Evolutionary conservation across 2,329 filamentous ascomycete species (phyloP), one percentile per base, ranked within the genome.

Genomic region (Xylariaceae sp.): DNA sequence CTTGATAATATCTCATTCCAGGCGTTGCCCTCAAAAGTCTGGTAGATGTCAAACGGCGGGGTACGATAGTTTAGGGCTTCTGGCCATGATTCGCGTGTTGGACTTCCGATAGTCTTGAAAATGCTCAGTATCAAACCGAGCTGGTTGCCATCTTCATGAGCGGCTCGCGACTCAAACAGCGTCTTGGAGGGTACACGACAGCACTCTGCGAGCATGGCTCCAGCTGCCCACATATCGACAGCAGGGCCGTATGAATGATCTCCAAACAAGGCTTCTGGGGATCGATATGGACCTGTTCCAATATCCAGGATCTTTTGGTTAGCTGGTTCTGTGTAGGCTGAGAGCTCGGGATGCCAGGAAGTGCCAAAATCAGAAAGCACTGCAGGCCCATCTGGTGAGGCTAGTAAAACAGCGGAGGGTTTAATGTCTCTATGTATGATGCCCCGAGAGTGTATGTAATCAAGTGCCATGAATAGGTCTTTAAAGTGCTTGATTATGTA

Each of bases 361-460:
- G 93, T 94, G 40, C 93, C 92, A 68, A 98, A 97, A 65, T 98
- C 93, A 27, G 88, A 82, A 2, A 98, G 75, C 55, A 83, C 86
- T 3, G 87, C 88, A 4, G 88, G 86, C 0, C 86, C 87, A 5
- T 76, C 70, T 0, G 77, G 70, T 0, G 83, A 80, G 34, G 76
- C 71, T 37, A 95, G 75, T 7, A 96, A 73, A 27, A 98, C 77
- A 42, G 95, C 95, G 0, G 89, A 90, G 1, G 93, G 93, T 61
- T 98, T 98, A 62, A 98, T 72, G 61, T 98, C 93, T 45, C 93
- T 83, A 64, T 98, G 93, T 44, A 98, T 85, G 47, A 98, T 90
- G 6, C 82, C 85, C 20, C 80, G 69, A 6, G 65, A 56, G 63
- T 98, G 93, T 2, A 96, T 72, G 56, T 86, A 76, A 2, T 69